These are phyloP conservation scores for Fusarium albidum DNA, from an alignment of 2,329 filamentous ascomycete species.

Conservation along the genomic window DNA sequence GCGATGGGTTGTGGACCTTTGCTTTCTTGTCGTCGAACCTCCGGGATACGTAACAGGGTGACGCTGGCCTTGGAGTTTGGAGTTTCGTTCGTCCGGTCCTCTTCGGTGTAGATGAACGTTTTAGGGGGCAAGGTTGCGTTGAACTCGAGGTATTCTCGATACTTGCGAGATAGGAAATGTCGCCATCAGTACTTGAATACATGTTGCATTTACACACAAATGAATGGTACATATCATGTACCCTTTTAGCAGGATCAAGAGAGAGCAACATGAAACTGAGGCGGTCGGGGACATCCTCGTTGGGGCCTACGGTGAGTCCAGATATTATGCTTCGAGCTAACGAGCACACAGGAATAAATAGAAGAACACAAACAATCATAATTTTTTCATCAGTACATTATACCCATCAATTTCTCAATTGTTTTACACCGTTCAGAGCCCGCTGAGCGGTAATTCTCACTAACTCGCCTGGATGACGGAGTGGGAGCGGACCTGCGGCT, in stretches of 20 bases:
- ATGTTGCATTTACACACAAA: no score
- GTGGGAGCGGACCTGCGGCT: no score
- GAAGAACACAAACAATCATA: not conserved
- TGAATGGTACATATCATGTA: no score
- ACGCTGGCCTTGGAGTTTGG: conserved; percentile 5
- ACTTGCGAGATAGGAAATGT: conserved; percentile 2
- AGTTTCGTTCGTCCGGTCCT: conserved; percentile 8
- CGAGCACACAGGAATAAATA: not conserved
- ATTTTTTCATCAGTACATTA: no score
- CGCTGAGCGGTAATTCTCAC: no score
- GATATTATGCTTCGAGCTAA: conserved; percentile 7
- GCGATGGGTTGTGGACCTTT: conserved; percentile 8
- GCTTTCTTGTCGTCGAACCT: no score
- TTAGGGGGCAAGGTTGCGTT: not conserved
- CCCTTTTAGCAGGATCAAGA: no score
- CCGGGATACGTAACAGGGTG: conserved; percentile 14
- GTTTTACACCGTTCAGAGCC: no score
- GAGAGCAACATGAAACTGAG: conserved; percentile 3
- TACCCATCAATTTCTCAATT: not conserved
- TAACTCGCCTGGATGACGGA: no score
- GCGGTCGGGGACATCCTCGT: conserved; percentile 20
- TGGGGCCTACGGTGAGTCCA: conserved; percentile 16
- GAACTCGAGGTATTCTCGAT: conserved; percentile 11
- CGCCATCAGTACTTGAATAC: conserved; percentile 1
- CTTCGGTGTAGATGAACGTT: conserved; percentile 5